Percentiles rank a stretch among this genome's conserved stretches.
phyloP scores from a whole-genome alignment of 2,329 filamentous ascomycete species.

The Gyromitra esculenta region DNA sequence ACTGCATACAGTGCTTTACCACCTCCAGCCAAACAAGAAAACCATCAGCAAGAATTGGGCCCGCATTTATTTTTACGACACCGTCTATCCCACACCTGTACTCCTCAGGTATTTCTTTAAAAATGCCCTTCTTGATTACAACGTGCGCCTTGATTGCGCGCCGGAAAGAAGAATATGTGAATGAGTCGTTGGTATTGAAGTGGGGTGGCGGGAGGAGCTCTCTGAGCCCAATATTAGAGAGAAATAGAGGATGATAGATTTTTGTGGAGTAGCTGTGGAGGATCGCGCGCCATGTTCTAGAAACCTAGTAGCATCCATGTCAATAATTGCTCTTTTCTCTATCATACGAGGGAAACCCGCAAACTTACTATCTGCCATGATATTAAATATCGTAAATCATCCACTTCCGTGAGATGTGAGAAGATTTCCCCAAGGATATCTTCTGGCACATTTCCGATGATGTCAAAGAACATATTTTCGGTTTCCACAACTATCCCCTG shows the following conservation, averaged over 20 bases:
- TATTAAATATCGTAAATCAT: constrained; percentile 13
- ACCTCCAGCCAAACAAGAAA: constrained; percentile 21
- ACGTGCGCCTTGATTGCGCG: constrained; percentile 7
- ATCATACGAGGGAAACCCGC: background rate
- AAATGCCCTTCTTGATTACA: constrained; percentile 11
- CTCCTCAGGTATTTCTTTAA: background rate
- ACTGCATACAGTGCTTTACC: background rate
- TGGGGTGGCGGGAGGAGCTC: constrained; percentile 23
- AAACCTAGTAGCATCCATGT: constrained; percentile 3
- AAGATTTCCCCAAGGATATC: constrained; percentile 16
- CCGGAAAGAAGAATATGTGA: constrained; percentile 19
- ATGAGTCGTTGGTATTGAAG: constrained; percentile 1
- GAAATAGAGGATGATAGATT: constrained; percentile 18
- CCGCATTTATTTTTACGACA: background rate
- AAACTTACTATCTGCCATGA: constrained; percentile 16
- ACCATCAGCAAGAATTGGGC: constrained; percentile 10
- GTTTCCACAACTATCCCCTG: background rate
- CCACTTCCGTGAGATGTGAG: constrained; percentile 22
- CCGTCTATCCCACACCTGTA: background rate
- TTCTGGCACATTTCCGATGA: constrained; percentile 17
- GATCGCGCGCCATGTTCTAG: constrained; percentile 14
- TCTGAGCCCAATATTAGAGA: background rate
- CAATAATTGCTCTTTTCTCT: background rate
- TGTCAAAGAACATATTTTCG: constrained; percentile 5
- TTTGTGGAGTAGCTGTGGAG: background rate